These are phyloP conservation scores for Colletotrichum scovillei DNA, from an alignment of 2,329 filamentous ascomycete genomes.

Conservation along the genomic window DNA sequence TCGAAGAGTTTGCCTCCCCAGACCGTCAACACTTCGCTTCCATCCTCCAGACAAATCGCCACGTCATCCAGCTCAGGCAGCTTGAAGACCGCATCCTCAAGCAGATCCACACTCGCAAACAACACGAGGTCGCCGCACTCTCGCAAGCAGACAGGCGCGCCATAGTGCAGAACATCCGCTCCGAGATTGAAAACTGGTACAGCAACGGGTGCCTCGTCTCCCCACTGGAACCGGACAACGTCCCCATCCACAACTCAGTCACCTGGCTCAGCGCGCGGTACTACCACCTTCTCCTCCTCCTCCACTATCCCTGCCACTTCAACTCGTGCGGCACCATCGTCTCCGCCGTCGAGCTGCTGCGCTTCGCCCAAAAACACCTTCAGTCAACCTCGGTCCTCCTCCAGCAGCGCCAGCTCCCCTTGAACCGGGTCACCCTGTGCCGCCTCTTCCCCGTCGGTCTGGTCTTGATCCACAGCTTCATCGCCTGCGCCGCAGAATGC, in stretches of 20 bases:
- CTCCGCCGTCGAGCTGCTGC: conserved; percentile 47
- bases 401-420: conserved; percentile 54
- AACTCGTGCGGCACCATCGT: conserved; percentile 47
- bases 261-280: conserved; percentile 57
- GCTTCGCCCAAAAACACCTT: conserved; percentile 54
- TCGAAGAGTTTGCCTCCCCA: conserved; percentile 56
- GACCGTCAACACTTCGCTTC: conserved; percentile 51
- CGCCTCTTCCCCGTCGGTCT: conserved; percentile 51
- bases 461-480: conserved; percentile 50
- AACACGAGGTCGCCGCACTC: conserved; percentile 43
- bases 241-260: conserved; percentile 57
- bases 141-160: conserved; percentile 46
- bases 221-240: conserved; percentile 54
- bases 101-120: conserved; percentile 48
- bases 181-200: conserved; percentile 60
- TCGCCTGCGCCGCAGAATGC: conserved; percentile 43
- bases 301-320: conserved; percentile 56
- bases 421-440: conserved; percentile 55
- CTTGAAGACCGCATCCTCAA: conserved; percentile 54
- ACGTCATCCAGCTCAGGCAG: conserved; percentile 56
- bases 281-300: conserved; percentile 55
- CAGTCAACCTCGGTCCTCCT: conserved; percentile 54
- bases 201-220: conserved; percentile 57
- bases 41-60: conserved; percentile 56
- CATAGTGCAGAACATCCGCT: conserved; percentile 48